phyloP scores from a whole-genome alignment of 345 rosid species.

The Euclidium syriacum region DNA sequence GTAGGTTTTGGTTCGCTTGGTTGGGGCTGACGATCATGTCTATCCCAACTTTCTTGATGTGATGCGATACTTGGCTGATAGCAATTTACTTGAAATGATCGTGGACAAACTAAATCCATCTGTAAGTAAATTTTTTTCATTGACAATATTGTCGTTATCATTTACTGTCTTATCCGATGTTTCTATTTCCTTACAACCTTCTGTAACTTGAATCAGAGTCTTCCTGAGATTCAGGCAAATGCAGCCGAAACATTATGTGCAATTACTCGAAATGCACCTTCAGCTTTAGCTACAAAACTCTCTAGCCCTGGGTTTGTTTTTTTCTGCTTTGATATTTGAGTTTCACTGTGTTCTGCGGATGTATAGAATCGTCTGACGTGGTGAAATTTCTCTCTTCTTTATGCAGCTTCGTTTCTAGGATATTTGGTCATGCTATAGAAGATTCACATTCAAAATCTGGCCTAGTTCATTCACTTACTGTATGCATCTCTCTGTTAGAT shows the following conservation, averaged over 20 bases:
- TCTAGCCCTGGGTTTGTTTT: conserved; percentile 56
- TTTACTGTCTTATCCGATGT: background rate
- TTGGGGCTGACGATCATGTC: conserved; percentile 84
- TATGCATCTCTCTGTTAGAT: conserved; percentile 88
- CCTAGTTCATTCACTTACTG: conserved; percentile 73
- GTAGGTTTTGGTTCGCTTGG: conserved; percentile 73
- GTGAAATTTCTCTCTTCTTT: conserved; percentile 7
- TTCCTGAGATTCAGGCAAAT: conserved; percentile 89
- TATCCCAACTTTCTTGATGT: conserved; percentile 59
- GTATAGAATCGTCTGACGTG: conserved; percentile 1
- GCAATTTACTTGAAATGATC: conserved; percentile 79
- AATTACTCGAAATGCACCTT: conserved; percentile 73
- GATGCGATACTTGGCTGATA: conserved; percentile 80
- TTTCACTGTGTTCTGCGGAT: conserved; percentile 13
- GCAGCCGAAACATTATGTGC: conserved; percentile 88
- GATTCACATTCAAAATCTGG: conserved; percentile 79
- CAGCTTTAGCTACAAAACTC: conserved; percentile 69
- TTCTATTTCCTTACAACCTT: conserved; percentile 14
- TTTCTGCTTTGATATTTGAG: conserved; percentile 18
- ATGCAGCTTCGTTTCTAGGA: conserved; percentile 73
- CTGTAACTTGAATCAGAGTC: conserved; percentile 47
- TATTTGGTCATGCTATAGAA: conserved; percentile 78
- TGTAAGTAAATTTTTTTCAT: conserved; percentile 42
- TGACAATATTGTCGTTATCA: background rate
- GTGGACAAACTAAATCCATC: conserved; percentile 78